Conservation (phyloP, 1,139 yeast species). For the Sugiyamaella novakii region DNA sequence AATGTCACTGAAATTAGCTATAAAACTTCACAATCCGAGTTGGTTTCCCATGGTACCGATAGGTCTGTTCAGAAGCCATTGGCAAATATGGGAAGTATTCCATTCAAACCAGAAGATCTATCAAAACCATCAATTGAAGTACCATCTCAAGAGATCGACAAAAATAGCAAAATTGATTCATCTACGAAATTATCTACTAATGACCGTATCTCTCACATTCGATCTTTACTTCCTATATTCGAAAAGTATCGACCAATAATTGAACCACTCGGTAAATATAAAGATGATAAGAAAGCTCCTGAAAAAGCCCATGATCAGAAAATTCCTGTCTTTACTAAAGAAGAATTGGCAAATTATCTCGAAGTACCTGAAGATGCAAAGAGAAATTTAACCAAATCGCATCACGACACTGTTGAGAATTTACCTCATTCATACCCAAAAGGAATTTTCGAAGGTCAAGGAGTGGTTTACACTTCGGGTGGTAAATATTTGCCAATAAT, state of each 20-base stretch:
- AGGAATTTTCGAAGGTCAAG: constrained; percentile 52
- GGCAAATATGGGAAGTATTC: background rate
- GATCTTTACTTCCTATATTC: constrained; percentile 17
- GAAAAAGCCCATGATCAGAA: constrained; percentile 31
- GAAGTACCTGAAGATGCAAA: constrained; percentile 54
- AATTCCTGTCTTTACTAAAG: constrained; percentile 40
- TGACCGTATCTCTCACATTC: constrained; percentile 10
- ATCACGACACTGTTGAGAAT: constrained; percentile 51
- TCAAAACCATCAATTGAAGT: background rate
- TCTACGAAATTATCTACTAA: no score
- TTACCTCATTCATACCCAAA: constrained; percentile 48
- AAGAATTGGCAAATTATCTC: constrained; percentile 53
- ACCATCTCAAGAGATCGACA: no score
- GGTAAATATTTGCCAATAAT: constrained; percentile 76
- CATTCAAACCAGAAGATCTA: no score
- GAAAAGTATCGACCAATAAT: constrained; percentile 20
- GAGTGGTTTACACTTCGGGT: constrained; percentile 82
- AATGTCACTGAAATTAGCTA: no score
- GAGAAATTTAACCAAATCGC: constrained; percentile 53
- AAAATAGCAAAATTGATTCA: no score
- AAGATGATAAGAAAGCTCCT: constrained; percentile 28
- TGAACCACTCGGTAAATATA: constrained; percentile 27
- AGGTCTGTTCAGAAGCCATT: constrained; percentile 1
- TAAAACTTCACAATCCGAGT: no score
- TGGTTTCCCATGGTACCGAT: no score